phyloP scores from a whole-genome alignment of 2,329 filamentous ascomycete genomes.

The Colletotrichum higginsianum region DNA sequence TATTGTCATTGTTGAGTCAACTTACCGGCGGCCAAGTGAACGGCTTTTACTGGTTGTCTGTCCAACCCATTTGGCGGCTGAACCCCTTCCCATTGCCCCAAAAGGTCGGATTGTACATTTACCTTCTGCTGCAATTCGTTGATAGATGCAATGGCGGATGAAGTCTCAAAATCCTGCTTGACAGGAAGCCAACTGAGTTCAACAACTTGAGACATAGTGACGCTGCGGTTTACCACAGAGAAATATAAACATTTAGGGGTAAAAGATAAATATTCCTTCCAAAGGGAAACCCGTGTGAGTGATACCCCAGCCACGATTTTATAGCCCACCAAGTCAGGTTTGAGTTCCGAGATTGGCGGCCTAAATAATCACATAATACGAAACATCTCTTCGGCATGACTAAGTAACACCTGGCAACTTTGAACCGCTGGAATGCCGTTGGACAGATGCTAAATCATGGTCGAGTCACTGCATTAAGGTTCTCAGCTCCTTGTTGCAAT shows the following conservation, averaged over 20 bases:
- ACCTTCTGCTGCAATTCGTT: background rate
- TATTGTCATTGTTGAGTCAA: background rate
- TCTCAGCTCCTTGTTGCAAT: too few species aligned
- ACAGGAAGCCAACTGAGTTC: constrained; percentile 26
- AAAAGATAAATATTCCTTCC: background rate
- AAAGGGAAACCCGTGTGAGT: too few species aligned
- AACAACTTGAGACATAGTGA: constrained; percentile 10
- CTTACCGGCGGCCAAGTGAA: constrained; percentile 6
- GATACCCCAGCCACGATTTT: too few species aligned
- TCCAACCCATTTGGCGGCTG: background rate
- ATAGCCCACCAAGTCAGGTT: too few species aligned
- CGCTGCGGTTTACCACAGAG: background rate
- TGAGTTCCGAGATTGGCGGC: too few species aligned
- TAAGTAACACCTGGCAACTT: too few species aligned
- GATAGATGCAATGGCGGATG: background rate
- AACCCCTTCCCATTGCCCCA: constrained; percentile 16
- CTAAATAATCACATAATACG: too few species aligned
- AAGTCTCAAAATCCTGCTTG: background rate
- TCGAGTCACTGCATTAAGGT: too few species aligned
- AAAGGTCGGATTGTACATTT: background rate
- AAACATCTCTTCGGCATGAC: too few species aligned
- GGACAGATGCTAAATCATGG: too few species aligned
- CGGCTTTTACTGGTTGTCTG: background rate
- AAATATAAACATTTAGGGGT: background rate
- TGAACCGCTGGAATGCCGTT: too few species aligned